Percentiles rank a stretch among this genome's conserved stretches.
Conservation (phyloP, 2,329 filamentous ascomycete species). For the Claviceps cyperi region DNA sequence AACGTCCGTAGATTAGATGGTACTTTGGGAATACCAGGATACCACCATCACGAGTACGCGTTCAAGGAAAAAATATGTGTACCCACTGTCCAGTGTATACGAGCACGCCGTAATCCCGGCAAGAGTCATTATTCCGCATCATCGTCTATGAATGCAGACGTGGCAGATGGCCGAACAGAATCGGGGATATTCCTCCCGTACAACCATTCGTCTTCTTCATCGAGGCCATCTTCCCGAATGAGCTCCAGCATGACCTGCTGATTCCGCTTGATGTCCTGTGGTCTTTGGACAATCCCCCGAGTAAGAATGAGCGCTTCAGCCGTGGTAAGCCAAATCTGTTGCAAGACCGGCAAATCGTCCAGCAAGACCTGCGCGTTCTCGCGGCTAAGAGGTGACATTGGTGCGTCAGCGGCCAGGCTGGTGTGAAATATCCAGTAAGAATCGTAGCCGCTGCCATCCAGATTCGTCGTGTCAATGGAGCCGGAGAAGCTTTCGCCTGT, state of each 20-base stretch:
- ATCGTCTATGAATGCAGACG: conserved; percentile 31
- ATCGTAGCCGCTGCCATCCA: conserved; percentile 14
- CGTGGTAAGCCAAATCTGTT: conserved; percentile 48
- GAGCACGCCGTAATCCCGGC: too few relatives aligned
- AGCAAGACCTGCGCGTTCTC: conserved; percentile 38
- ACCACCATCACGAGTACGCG: background rate
- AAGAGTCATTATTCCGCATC: conserved; percentile 23
- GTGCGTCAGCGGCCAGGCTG: conserved; percentile 45
- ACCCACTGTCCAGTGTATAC: too few relatives aligned
- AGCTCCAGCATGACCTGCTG: conserved; percentile 47
- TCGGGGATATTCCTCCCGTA: conserved; percentile 40
- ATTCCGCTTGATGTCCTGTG: conserved; percentile 48
- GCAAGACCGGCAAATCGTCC: conserved; percentile 40
- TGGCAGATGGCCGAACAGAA: conserved; percentile 36
- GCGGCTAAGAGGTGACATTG: conserved; percentile 39
- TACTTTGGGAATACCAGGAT: background rate
- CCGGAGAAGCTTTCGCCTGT: conserved; percentile 15
- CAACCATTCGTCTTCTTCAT: conserved; percentile 48
- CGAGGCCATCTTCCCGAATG: conserved; percentile 46
- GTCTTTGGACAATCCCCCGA: conserved; percentile 40
- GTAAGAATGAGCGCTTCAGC: conserved; percentile 48
- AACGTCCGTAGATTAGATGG: conserved; percentile 6
- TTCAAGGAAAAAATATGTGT: too few relatives aligned
- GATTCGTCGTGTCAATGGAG: conserved; percentile 17
- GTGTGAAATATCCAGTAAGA: conserved; percentile 39